Evolutionary conservation across 1,139 yeast genomes (phyloP).

Genomic region (Suhomyces panamericanus): DNA sequence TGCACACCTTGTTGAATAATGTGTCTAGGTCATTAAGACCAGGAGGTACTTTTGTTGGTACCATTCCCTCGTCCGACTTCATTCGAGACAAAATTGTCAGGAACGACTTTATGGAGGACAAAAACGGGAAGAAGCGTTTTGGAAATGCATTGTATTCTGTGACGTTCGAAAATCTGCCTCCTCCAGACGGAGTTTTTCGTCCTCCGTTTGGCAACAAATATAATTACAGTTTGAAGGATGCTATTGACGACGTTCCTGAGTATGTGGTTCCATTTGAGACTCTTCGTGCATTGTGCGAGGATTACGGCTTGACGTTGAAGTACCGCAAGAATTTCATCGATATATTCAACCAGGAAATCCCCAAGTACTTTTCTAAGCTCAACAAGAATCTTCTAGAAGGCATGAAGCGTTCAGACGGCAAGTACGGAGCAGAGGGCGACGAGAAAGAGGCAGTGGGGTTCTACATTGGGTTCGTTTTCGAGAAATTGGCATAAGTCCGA

Average conservation of each 20-base stretch:
- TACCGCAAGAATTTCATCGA: conserved; percentile 79
- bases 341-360: conserved; percentile 78
- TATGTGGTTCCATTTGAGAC: conserved; percentile 96
- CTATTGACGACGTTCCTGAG: conserved; percentile 95
- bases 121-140: conserved; percentile 62
- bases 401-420: conserved; percentile 71
- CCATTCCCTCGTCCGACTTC: conserved; percentile 90
- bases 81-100: conserved; percentile 63
- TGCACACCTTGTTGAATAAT: conserved; percentile 69
- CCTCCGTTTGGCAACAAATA: conserved; percentile 85
- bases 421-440: conserved; percentile 83
- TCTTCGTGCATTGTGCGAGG: conserved; percentile 78
- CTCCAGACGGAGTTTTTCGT: conserved; percentile 67
- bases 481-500: conserved; percentile 34
- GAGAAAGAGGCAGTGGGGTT: conserved; percentile 89
- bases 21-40: conserved; percentile 71
- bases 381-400: conserved; percentile 71
- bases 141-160: conserved; percentile 85
- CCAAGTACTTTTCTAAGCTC: conserved; percentile 57
- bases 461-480: conserved; percentile 78
- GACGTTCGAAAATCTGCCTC: conserved; percentile 73
- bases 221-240: conserved; percentile 81
- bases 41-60: conserved; percentile 90
- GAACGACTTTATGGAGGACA: conserved; percentile 32
- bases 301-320: conserved; percentile 71